These are phyloP conservation scores for Lippia alba DNA, from an alignment of 305 asterid genomes.

Conservation along the genomic window DNA sequence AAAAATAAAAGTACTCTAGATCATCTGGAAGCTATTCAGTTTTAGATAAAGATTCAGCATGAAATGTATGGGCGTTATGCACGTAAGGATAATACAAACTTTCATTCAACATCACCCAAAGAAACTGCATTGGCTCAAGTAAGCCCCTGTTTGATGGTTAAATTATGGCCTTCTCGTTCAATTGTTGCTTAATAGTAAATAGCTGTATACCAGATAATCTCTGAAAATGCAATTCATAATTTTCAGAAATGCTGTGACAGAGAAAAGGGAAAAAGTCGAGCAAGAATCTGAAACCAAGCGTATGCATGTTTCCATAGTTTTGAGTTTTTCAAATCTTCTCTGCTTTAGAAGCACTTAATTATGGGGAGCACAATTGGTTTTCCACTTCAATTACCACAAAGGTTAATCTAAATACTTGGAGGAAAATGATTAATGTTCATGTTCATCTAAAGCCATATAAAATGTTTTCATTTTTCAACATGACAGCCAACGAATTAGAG, in stretches of 20 bases:
- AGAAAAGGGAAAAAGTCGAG: neutral
- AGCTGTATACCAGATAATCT: neutral
- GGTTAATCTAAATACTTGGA: neutral
- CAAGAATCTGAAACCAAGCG: neutral
- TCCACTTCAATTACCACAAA: constrained; percentile 5
- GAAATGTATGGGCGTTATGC: neutral
- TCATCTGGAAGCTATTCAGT: too few relatives aligned
- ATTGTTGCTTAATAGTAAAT: neutral
- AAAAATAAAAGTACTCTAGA: too few relatives aligned
- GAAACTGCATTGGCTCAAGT: neutral
- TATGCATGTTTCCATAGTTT: neutral
- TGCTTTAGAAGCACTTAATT: neutral
- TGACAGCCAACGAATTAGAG: neutral
- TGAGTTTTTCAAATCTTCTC: neutral
- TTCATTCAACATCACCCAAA: neutral
- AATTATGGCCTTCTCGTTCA: neutral
- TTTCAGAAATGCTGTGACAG: neutral
- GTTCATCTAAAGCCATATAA: constrained; percentile 5
- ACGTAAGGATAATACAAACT: neutral
- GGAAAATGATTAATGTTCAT: neutral
- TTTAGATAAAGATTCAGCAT: neutral
- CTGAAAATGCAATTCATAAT: neutral
- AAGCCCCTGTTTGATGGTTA: neutral
- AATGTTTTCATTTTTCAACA: neutral
- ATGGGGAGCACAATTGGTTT: neutral